Percentiles rank a stretch among this genome's conserved stretches.
phyloP scores from a whole-genome alignment of 73 alveolate genomes.

The Breviolum minutum region DNA sequence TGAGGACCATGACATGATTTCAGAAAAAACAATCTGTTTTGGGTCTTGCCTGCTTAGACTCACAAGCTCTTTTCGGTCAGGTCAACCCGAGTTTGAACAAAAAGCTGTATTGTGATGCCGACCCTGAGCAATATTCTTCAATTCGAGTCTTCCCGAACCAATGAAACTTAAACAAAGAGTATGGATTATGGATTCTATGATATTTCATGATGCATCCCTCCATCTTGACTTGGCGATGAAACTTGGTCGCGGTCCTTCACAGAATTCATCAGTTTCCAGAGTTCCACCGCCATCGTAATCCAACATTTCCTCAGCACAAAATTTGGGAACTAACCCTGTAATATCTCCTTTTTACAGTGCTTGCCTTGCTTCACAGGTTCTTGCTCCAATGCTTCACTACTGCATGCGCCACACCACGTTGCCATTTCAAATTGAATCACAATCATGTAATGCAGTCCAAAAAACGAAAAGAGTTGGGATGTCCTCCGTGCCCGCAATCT shows the following conservation, averaged over 20 bases:
- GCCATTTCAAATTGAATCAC: not conserved
- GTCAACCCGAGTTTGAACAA: no score
- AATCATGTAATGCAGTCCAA: not conserved
- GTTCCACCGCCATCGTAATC: slow-evolving; percentile 85
- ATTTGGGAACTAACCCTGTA: not conserved
- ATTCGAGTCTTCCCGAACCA: no score
- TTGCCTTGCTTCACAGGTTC: not conserved
- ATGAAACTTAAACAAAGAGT: no score
- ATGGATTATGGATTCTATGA: no score
- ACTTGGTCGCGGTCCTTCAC: slow-evolving; percentile 34
- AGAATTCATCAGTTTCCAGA: slow-evolving; percentile 85
- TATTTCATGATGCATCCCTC: no score
- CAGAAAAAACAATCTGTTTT: no score
- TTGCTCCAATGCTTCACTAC: not conserved
- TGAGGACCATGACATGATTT: no score
- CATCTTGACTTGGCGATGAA: no score
- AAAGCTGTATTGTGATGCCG: no score
- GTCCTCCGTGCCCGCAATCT: slow-evolving; percentile 86
- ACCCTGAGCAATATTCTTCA: no score
- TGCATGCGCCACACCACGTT: not conserved
- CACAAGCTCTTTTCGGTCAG: no score
- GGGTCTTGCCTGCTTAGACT: no score
- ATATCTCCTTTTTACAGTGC: not conserved
- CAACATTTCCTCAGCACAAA: slow-evolving; percentile 44
- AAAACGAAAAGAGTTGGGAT: slow-evolving; percentile 70